Base-by-base conservation (phyloP, 1,139 yeast genomes). In the Magnusiomyces paraingens region DNA sequence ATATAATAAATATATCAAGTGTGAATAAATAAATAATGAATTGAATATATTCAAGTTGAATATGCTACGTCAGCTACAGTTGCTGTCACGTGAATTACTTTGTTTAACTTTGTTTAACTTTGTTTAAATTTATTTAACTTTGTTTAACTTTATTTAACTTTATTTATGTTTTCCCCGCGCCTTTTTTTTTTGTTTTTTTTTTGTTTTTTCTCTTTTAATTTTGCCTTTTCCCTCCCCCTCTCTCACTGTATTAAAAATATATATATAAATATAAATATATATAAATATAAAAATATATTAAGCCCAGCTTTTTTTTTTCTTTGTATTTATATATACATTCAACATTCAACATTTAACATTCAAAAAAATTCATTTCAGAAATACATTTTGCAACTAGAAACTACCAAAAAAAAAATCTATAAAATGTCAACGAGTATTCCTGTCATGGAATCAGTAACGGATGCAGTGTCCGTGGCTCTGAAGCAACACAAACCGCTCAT, bases 391-490 rank as follows among this genome's bases (percentile, higher is more conserved):
- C n/a, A n/a, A n/a, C n/a, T n/a, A n/a, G n/a, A n/a, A n/a, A n/a
- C n/a, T n/a, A n/a, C n/a, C n/a, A n/a, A n/a, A n/a, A n/a, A n/a
- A n/a, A n/a, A n/a, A n/a, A n/a, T n/a, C n/a, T 26, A 26, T 8
- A 8, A 4, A 17, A 29, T 46, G 38, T 29, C 21, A 26, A 43
- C 15, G 11, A 8, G 11, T 10, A 21, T 21, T 18, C 47, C 35
- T 3, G 15, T 51, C 22, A 26, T 51, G 17, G 41, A 26, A 35
- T 36, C 47, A 15, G 54, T 52, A 8, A 47, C 47, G 21, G 51
- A 47, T 12, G 54, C 54, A 17, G 54, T 52, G 32, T 6, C 26
- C n/a, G 14, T 22, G 29, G 36, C 50, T 15, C 45, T 52, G 8
- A 22, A 35, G 39, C 41, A 21, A 15, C 41, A 48, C 11, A 47